Conservation (phyloP, 2,329 filamentous ascomycete genomes). For the Monilinia aucupariae region DNA sequence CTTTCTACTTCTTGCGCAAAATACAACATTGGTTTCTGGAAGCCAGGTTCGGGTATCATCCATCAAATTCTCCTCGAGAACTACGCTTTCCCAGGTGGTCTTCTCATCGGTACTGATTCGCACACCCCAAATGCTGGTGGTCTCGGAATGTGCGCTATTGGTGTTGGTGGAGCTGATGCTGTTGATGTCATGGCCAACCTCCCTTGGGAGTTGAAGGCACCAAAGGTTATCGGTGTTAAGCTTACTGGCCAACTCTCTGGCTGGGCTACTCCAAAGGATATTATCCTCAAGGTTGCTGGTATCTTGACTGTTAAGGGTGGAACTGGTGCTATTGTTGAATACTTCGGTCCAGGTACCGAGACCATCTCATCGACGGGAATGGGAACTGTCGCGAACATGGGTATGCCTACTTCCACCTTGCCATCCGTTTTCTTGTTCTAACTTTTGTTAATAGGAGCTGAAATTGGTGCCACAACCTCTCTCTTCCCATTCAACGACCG, state of each 20-base stretch:
- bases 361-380: conserved; percentile 77
- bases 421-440: no score
- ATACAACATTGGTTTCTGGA: conserved; percentile 99
- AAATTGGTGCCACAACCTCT: conserved; percentile 82
- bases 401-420: no score
- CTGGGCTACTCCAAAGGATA: conserved; percentile 93
- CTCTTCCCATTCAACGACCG: conserved; percentile 97
- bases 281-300: conserved; percentile 95
- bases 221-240: conserved; percentile 93
- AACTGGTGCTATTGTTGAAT: conserved; percentile 85
- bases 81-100: conserved; percentile 97
- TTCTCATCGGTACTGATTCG: conserved; percentile 95
- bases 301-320: conserved; percentile 97
- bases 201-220: conserved; percentile 97
- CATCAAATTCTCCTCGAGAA: conserved; percentile 99
- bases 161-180: conserved; percentile 96
- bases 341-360: conserved; percentile 68
- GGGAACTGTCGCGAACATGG: conserved; percentile 70
- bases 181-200: conserved; percentile 98
- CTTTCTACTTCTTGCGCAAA: conserved; percentile 89
- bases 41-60: conserved; percentile 96
- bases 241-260: conserved; percentile 83
- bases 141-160: conserved; percentile 74
- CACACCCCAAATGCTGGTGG: conserved; percentile 97
- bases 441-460: conserved; percentile 45